Percentiles rank a stretch among this genome's conserved stretches.
phyloP scores from a whole-genome alignment of 2,329 filamentous ascomycete species.

The Cladophialophora carrionii region DNA sequence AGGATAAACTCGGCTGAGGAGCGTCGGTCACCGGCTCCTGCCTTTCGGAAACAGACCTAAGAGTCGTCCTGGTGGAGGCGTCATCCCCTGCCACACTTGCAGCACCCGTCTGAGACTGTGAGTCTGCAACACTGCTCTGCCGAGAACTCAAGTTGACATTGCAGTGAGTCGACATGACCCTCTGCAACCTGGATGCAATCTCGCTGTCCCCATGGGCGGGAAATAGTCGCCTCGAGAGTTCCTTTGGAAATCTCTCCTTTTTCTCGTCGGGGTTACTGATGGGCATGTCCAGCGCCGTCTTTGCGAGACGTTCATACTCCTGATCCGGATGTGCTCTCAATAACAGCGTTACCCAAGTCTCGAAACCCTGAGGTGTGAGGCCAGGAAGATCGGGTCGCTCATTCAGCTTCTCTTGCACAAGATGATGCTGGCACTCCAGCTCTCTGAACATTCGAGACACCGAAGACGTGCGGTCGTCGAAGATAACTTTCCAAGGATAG shows the following conservation, averaged over 20 bases:
- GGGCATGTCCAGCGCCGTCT: conserved; percentile 70
- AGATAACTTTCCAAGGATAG: conserved; percentile 69
- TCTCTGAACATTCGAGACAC: conserved; percentile 63
- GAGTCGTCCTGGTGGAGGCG: conserved; percentile 33
- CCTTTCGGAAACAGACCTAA: conserved; percentile 34
- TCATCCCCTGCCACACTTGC: conserved; percentile 31
- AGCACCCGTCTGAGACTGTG: conserved; percentile 32
- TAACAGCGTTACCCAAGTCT: conserved; percentile 71
- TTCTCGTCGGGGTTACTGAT: conserved; percentile 68
- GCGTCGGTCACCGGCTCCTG: conserved; percentile 14
- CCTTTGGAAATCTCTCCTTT: conserved; percentile 75
- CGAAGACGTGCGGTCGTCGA: conserved; percentile 57
- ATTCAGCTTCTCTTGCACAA: conserved; percentile 60
- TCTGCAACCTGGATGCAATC: conserved; percentile 63
- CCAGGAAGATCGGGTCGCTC: conserved; percentile 64
- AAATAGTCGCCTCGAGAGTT: conserved; percentile 73
- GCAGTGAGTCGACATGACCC: conserved; percentile 60
- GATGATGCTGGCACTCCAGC: conserved; percentile 63
- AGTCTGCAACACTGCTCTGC: conserved; percentile 42
- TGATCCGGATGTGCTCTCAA: conserved; percentile 75
- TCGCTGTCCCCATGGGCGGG: conserved; percentile 62
- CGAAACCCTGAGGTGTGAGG: conserved; percentile 69
- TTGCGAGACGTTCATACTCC: conserved; percentile 71
- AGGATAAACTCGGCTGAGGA: conserved; percentile 17
- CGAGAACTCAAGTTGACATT: conserved; percentile 50